A percentile compares a stretch with the other conserved stretches of the same genome.
These are phyloP conservation scores for Colletotrichum coccodes DNA, from an alignment of 2,329 filamentous ascomycete genomes.

Conservation along the genomic window DNA sequence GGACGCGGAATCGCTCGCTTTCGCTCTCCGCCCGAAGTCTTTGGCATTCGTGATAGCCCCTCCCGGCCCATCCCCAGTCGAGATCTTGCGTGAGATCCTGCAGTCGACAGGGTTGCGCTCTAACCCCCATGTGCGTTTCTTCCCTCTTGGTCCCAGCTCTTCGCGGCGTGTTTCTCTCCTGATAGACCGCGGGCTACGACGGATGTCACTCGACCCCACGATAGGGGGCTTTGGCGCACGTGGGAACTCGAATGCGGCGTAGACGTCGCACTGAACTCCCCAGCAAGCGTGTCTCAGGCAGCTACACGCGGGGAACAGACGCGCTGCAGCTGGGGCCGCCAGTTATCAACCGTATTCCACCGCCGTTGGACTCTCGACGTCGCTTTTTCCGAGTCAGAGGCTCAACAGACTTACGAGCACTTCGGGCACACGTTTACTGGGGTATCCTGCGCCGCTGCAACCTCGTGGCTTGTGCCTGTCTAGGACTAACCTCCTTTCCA, in stretches of 20 bases:
- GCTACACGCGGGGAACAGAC: slow-evolving; percentile 9
- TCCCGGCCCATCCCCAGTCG: neutral
- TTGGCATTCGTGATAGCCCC: neutral
- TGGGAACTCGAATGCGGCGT: slow-evolving; percentile 8
- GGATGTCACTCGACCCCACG: neutral
- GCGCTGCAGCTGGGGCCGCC: neutral
- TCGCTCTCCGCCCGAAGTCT: neutral
- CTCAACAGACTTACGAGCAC: neutral
- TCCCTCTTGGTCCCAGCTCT: neutral
- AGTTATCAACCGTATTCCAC: slow-evolving; percentile 24
- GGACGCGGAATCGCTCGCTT: neutral
- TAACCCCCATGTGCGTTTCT: neutral
- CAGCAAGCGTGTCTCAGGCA: neutral
- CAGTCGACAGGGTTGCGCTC: neutral
- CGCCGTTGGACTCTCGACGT: slow-evolving; percentile 5
- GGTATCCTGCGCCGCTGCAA: slow-evolving; percentile 8
- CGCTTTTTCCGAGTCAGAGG: slow-evolving; percentile 26
- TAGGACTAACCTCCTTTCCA: neutral
- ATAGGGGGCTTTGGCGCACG: slow-evolving; percentile 6
- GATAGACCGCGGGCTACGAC: neutral
- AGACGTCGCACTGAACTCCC: neutral
- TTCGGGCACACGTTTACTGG: neutral
- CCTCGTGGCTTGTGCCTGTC: slow-evolving; percentile 8
- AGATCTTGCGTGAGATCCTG: slow-evolving; percentile 13
- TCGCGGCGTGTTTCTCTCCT: neutral